Evolutionary conservation across 768 basidiomycete species (phyloP), one percentile per base, ranked within the genome.

Genomic region (Tricholoma hemisulphureum): DNA sequence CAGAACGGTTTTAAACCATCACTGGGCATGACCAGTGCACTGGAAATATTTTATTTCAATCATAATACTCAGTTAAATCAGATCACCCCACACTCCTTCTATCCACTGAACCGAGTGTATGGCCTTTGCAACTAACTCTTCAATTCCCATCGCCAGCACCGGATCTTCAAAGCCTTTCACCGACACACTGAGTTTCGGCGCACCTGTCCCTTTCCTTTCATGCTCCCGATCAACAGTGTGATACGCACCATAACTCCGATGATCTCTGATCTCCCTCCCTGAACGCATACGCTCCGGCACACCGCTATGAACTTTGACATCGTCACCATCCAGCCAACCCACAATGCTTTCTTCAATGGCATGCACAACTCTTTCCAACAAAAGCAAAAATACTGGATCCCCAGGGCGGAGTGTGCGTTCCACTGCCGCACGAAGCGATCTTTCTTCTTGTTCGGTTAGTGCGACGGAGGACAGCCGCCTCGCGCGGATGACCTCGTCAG

Each of bases 111-210:
- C 65, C 54, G 77, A 76, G 2, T 35, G 53, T 37, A 71, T 64
- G 45, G 87, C 58, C 66, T 73, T 78, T 43, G 54, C 61, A 54
- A 80, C 68, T 20, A 75, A 75, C 11, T 82, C 80, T 14, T 64
- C 61, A 8, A 81, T 69, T 0, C 76, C 83, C 11, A 64, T 59
- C n/a, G 63, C 72, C 51, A 91, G 72, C 1, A 85, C 73, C 24
- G 77, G 77, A 61, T 87, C 87, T 57, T 90, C 87, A 62, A 89
- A 90, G 1, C 88, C 89, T 64, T 85, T 86, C 39, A 88, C 74
- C 2, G 58, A 51, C 14, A 61, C 57, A 20, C 59, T 54, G 16
- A 48, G n/a, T n/a, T 49, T 49, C 26, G n/a, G 7, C 8, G 16
- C 5, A 14, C 10, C 46, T 3, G 9, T 29, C 16, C 26, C 46